These are phyloP conservation scores for Cryptosporidium bovis DNA, from an alignment of 169 alveolate species.

Conservation along the genomic window DNA sequence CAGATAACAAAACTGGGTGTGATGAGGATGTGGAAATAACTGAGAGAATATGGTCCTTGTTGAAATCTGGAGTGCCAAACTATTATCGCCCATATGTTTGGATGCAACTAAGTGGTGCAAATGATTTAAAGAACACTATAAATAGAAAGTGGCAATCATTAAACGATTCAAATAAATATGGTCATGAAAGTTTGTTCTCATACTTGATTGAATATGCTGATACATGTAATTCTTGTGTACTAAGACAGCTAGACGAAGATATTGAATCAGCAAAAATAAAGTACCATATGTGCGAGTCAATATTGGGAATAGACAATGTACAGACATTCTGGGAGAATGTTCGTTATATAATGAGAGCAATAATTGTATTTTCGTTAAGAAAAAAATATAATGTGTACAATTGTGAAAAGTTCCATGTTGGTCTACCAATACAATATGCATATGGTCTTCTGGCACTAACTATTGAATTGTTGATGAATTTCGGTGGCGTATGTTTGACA, in stretches of 20 bases:
- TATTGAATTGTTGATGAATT: conserved; percentile 62
- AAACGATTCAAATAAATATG: conserved; percentile 67
- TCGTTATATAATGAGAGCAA: conserved; percentile 60
- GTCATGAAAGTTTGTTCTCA: conserved; percentile 69
- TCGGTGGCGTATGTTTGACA: conserved; percentile 65
- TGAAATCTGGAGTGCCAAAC: conserved; percentile 67
- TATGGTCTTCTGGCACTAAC: conserved; percentile 60
- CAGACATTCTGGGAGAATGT: conserved; percentile 73
- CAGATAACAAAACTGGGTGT: background rate
- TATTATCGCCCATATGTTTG: conserved; percentile 71
- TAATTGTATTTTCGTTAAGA: conserved; percentile 60
- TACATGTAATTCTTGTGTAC: conserved; percentile 71
- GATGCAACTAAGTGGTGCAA: conserved; percentile 74
- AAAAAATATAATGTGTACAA: conserved; percentile 57
- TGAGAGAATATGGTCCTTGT: conserved; percentile 70
- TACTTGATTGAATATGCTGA: conserved; percentile 73
- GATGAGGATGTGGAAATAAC: conserved; percentile 30
- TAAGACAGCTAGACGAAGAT: conserved; percentile 67
- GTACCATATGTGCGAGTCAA: conserved; percentile 70
- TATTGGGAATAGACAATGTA: conserved; percentile 67
- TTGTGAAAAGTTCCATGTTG: conserved; percentile 74
- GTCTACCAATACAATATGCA: conserved; percentile 69
- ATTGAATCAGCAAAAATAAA: conserved; percentile 62
- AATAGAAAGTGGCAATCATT: conserved; percentile 65
- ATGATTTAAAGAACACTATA: conserved; percentile 47